Evolutionary conservation across 139 green algal species (phyloP), one percentile per base, ranked within the genome.

Genomic region (Micromonas pusilla): DNA sequence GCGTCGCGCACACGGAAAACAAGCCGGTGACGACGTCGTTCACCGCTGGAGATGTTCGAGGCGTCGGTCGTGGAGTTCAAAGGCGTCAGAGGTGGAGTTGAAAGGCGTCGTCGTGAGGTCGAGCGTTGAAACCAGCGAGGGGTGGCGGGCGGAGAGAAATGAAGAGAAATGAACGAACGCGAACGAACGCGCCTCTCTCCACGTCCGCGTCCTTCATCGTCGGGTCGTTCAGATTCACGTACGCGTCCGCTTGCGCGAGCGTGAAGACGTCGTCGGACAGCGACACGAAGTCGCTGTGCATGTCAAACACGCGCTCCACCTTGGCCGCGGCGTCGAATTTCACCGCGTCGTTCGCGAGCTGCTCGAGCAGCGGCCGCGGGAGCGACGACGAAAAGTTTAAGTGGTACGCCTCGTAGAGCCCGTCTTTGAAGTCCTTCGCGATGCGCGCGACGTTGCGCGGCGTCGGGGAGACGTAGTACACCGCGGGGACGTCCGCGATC

Each of bases 401-500:
- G 84, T 98, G 85, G 72, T 96, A 87, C 3, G 82, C 78, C 78
- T 97, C 95, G 70, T 99, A 99, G 32, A 97, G 83, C 0, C 86
- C 87, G 0, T 73, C 77, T 19, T 79, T 77, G 21, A 89, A 85
- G 78, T 99, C 96, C 1, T 83, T 52, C 0, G 83, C 75, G 37
- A 98, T 91, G 6, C 86, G 83, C 32, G 90, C 73, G 2, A 97
- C 78, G 37, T 94, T 92, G 13, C 77, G 57, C 30, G 82, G 62
- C 4, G 77, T 92, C 23, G 91, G 86, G 37, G 89, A 79, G n/a
- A 98, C 83, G 62, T 98, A 92, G 80, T 99, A 99, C 0, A 99
- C 83, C 0, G 93, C 95, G 32, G 96, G 92, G n/a, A 96, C 93
- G 60, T 99, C 96, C 0, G 93, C 87, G 63, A 99, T 97, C 45